These are phyloP conservation scores for Priceomyces melissophilus DNA, from an alignment of 805 yeast species.

Conservation along the genomic window DNA sequence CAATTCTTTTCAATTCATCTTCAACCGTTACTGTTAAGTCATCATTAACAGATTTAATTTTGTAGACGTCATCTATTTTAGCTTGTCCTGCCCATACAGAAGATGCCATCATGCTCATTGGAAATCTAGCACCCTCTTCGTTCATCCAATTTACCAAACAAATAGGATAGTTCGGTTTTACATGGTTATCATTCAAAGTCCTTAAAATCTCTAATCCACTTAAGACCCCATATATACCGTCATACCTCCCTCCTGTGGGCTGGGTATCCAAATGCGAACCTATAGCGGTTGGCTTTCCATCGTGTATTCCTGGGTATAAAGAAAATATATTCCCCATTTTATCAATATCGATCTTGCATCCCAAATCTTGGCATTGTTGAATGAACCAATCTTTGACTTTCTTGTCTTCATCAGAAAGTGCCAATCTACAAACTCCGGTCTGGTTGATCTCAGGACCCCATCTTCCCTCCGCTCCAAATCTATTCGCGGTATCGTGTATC, in stretches of 20 bases:
- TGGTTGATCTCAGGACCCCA: conserved; percentile 48
- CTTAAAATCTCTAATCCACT: conserved; percentile 65
- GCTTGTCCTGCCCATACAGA: conserved; percentile 62
- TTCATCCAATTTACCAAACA: conserved; percentile 69
- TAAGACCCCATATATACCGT: conserved; percentile 67
- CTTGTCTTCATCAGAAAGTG: conserved; percentile 1
- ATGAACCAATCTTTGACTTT: conserved; percentile 1
- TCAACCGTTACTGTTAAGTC: conserved; percentile 44
- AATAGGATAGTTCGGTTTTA: conserved; percentile 61
- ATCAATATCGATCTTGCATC: conserved; percentile 59
- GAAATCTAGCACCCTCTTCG: conserved; percentile 78
- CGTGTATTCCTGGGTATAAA: conserved; percentile 53
- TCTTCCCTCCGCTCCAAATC: conserved; percentile 58
- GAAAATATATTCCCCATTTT: conserved; percentile 69
- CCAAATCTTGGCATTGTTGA: conserved; percentile 46
- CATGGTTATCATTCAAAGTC: conserved; percentile 57
- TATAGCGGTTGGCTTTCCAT: conserved; percentile 57
- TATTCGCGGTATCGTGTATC: conserved; percentile 55
- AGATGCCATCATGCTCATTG: conserved; percentile 62
- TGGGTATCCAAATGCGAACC: conserved; percentile 77
- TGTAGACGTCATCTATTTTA: conserved; percentile 47
- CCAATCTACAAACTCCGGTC: conserved; percentile 1
- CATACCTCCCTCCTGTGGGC: conserved; percentile 76
- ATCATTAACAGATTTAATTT: conserved; percentile 53
- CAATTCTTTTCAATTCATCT: conserved; percentile 57